phyloP scores from a whole-genome alignment of 129 eudicot genomes.

The Silybum marianum region DNA sequence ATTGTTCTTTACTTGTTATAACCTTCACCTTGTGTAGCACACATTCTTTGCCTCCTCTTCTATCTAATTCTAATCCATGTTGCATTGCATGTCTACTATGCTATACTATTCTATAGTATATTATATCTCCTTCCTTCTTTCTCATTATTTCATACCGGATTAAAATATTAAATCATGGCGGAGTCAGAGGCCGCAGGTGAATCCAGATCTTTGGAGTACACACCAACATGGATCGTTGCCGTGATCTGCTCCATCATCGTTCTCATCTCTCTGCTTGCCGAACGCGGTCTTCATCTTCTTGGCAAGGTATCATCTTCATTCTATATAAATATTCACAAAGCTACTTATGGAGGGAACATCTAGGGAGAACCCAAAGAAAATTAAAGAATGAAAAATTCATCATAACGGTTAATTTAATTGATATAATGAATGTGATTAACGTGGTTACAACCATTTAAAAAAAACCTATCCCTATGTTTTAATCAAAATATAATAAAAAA shows the following conservation, averaged over 20 bases:
- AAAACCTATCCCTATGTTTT: neutral
- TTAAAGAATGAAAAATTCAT: no score
- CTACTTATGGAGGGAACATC: neutral
- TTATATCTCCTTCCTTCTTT: neutral
- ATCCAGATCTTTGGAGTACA: slow-evolving; percentile 44
- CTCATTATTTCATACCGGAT: neutral
- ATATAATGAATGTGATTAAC: neutral
- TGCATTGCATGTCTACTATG: neutral
- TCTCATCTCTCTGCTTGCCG: slow-evolving; percentile 35
- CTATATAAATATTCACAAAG: neutral
- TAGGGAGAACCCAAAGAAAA: no score
- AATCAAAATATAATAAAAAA: no score
- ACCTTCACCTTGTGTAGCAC: slow-evolving; percentile 16
- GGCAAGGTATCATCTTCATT: slow-evolving; percentile 33
- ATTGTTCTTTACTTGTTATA: slow-evolving; percentile 35
- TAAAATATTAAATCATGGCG: neutral
- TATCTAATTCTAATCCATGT: slow-evolving; percentile 2
- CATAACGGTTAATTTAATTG: neutral
- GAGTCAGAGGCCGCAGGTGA: neutral
- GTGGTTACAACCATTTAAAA: neutral
- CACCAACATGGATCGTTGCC: slow-evolving; percentile 46
- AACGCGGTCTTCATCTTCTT: slow-evolving; percentile 46
- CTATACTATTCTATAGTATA: neutral
- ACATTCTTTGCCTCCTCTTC: slow-evolving; percentile 32
- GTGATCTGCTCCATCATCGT: slow-evolving; percentile 42